phyloP scores from a whole-genome alignment of 257 asterid species.

The Solanum dulcamara region DNA sequence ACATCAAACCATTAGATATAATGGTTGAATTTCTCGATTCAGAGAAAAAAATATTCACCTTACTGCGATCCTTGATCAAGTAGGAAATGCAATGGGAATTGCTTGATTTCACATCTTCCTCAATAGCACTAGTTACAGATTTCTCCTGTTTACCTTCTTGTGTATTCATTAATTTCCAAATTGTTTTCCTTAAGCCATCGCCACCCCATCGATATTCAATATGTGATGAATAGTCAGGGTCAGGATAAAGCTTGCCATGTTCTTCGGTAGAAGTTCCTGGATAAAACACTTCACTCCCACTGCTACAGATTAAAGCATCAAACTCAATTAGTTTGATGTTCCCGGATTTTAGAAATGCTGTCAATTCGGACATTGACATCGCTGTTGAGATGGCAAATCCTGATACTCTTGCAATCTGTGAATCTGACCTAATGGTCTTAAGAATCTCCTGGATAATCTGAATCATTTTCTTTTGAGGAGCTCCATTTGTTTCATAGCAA shows the following conservation, averaged over 20 bases:
- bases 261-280: constrained; percentile 45
- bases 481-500: constrained; percentile 52
- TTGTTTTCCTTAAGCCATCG: constrained; percentile 70
- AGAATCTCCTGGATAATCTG: constrained; percentile 34
- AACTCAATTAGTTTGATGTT: constrained; percentile 44
- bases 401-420: constrained; percentile 29
- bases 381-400: constrained; percentile 77
- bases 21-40: not conserved
- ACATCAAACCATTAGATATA: not conserved
- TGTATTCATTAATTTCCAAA: constrained; percentile 61
- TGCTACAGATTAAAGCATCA: constrained; percentile 73
- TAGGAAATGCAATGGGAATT: constrained; percentile 71
- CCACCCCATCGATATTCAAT: constrained; percentile 86
- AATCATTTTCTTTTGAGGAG: constrained; percentile 53
- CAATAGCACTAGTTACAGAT: constrained; percentile 12
- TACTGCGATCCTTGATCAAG: constrained; percentile 46
- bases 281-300: constrained; percentile 74
- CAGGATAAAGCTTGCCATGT: constrained; percentile 41
- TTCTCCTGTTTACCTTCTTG: constrained; percentile 25
- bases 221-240: constrained; percentile 64
- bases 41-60: constrained; percentile 20
- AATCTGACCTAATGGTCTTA: constrained; percentile 47
- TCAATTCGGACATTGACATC: constrained; percentile 50
- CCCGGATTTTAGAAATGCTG: constrained; percentile 38
- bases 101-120: constrained; percentile 52